Evolutionary conservation across 208 protist species (phyloP).

Genomic region (Sergeia podlipaevii): DNA sequence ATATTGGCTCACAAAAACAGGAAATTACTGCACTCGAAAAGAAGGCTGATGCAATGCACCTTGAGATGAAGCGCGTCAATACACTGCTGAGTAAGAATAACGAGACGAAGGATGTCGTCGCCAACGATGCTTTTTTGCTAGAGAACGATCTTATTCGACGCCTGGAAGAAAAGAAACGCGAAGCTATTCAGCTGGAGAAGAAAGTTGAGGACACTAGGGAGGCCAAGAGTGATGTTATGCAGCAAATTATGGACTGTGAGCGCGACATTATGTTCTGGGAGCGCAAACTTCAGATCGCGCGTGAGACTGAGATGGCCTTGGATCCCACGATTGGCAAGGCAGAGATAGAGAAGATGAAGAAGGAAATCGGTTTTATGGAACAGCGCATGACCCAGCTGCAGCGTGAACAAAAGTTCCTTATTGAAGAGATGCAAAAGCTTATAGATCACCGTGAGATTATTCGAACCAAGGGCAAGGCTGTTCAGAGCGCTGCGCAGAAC

Average conservation of each 20-base stretch:
- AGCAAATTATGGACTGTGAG: conserved; percentile 91
- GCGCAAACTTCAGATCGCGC: conserved; percentile 94
- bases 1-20: conserved; percentile 71
- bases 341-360: conserved; percentile 95
- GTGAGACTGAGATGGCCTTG: conserved; percentile 94
- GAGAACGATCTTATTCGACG: conserved; percentile 89
- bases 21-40: conserved; percentile 73
- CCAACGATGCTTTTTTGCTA: conserved; percentile 90
- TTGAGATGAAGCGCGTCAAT: conserved; percentile 94
- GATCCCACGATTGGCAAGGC: conserved; percentile 92
- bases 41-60: conserved; percentile 87
- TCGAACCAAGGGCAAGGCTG: conserved; percentile 89
- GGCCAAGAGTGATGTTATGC: conserved; percentile 73
- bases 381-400: conserved; percentile 89
- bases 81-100: conserved; percentile 84
- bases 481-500: conserved; percentile 54
- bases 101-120: conserved; percentile 58
- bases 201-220: conserved; percentile 81
- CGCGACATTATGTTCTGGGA: conserved; percentile 95
- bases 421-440: conserved; percentile 95
- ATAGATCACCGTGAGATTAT: conserved; percentile 92
- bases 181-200: conserved; percentile 84
- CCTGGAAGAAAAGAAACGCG: conserved; percentile 89
- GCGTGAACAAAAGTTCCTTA: conserved; percentile 90
- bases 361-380: conserved; percentile 95